phyloP scores from a whole-genome alignment of 2,329 filamentous ascomycete species.

The Clonostachys rosea region DNA sequence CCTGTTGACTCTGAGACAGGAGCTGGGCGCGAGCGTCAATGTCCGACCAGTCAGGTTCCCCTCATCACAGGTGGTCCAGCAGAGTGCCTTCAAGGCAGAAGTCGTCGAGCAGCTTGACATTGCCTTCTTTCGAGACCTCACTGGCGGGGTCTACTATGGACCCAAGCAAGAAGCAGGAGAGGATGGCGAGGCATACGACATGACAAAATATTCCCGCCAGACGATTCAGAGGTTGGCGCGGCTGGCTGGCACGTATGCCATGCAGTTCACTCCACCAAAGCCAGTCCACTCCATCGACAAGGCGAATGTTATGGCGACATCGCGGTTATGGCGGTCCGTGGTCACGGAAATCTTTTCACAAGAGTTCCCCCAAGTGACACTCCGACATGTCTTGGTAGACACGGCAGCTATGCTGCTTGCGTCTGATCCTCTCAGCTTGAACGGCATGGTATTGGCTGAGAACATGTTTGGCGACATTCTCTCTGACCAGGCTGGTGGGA shows the following conservation, averaged over 20 bases:
- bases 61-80: slow-evolving; percentile 61
- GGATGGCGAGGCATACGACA: slow-evolving; percentile 60
- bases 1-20: slow-evolving; percentile 67
- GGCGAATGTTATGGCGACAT: slow-evolving; percentile 14
- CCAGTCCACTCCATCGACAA: slow-evolving; percentile 26
- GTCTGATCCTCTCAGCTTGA: slow-evolving; percentile 8
- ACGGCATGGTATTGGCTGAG: slow-evolving; percentile 13
- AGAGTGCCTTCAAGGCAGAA: slow-evolving; percentile 65
- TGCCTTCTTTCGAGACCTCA: slow-evolving; percentile 73
- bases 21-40: slow-evolving; percentile 49
- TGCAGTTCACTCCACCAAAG: slow-evolving; percentile 46
- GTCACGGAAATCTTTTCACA: slow-evolving; percentile 6
- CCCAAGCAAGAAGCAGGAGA: slow-evolving; percentile 46
- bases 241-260: slow-evolving; percentile 62
- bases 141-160: slow-evolving; percentile 75
- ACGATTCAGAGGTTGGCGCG: slow-evolving; percentile 70
- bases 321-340: slow-evolving; percentile 11
- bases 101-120: slow-evolving; percentile 68
- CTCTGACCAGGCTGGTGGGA: slow-evolving; percentile 12
- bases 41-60: slow-evolving; percentile 75
- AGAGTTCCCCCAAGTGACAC: slow-evolving; percentile 10
- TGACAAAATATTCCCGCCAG: slow-evolving; percentile 63
- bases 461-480: slow-evolving; percentile 18
- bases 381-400: slow-evolving; percentile 12
- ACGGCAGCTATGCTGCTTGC: slow-evolving; percentile 11